Evolutionary conservation across 192 early-diverging fungal species (phyloP), one percentile per base, ranked within the genome.

Genomic region (Coemansia sp.): DNA sequence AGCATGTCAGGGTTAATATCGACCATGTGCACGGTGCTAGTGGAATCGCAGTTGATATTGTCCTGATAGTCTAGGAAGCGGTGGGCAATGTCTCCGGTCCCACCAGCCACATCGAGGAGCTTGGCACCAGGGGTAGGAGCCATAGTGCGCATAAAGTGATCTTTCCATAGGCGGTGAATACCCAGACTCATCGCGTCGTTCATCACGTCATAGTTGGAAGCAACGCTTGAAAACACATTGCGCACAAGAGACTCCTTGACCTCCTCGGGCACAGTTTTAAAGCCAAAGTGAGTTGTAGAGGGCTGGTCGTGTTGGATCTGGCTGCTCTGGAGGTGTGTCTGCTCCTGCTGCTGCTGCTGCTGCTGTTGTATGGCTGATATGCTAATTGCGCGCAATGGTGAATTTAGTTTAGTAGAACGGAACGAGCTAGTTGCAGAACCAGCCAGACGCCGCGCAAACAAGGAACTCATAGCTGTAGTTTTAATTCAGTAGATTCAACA

Each of bases 1-100:
- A 99, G 83, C 97, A 99, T 99, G 49, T 92, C 87, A 4, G 94
- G 90, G 81, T 99, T 99, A 56, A 99, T 98, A 66, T 99, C 97
- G 8, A 98, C 86, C 60, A 99, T 84, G 19, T 88, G 92, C 22
- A 97, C 97, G 2, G 84, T 74, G 3, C 53, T 49, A 5, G 78
- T 60, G 25, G 62, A 53, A 19, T 87, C 87, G 19, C 82, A 82
- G 77, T 94, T 87, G 48, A 85, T 83, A 30, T 80, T 73, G 60
- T 88, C 85, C 62, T 90, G 86, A 76, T 90, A 91, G 63, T 96
- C 88, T 23, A 99, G 77, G 73, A 98, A 99, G 16, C 95, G 87
- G 80, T 96, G 89, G 0, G 94, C 93, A 76, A 99, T 97, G 65
- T 99, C 97, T 67, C 94, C 95, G 22, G 97, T 98, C 53, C 97